These are phyloP conservation scores for Arthrobotrys musiformis DNA, from an alignment of 2,329 filamentous ascomycete species.

Conservation along the genomic window DNA sequence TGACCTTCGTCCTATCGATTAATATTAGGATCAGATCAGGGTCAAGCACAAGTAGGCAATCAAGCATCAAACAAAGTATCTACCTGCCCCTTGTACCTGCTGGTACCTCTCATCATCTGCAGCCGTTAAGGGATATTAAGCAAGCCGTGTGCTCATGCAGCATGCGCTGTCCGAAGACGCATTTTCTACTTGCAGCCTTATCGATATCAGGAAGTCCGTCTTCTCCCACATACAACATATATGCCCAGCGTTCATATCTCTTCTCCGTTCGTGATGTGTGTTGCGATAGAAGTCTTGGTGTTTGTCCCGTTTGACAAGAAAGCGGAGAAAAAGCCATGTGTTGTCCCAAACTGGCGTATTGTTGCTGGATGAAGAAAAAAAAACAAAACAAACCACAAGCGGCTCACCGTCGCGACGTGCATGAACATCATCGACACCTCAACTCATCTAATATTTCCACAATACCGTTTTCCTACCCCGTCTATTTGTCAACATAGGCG, in stretches of 20 bases:
- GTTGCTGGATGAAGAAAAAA: background rate
- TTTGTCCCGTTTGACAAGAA: slow-evolving; percentile 18
- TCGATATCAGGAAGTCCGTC: slow-evolving; percentile 18
- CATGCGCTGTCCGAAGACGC: slow-evolving; percentile 34
- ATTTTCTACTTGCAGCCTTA: slow-evolving; percentile 11
- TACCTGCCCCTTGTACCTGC: background rate
- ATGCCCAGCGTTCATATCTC: too few species aligned
- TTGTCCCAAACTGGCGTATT: slow-evolving; percentile 8
- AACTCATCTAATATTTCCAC: slow-evolving; percentile 5
- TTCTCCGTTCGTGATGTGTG: slow-evolving; percentile 2
- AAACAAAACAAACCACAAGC: slow-evolving; percentile 53
- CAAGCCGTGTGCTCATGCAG: slow-evolving; percentile 15
- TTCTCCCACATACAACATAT: too few species aligned
- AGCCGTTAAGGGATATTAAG: slow-evolving; percentile 1
- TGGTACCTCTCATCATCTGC: background rate
- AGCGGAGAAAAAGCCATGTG: slow-evolving; percentile 3
- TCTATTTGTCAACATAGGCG: background rate
- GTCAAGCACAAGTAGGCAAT: background rate
- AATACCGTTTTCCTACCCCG: background rate
- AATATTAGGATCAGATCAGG: too few species aligned
- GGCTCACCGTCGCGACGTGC: slow-evolving; percentile 45
- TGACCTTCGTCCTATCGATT: background rate
- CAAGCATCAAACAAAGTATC: background rate
- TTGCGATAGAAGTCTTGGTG: background rate
- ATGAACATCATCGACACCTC: slow-evolving; percentile 34